A percentile compares a stretch with the other conserved stretches of the same genome.
Evolutionary conservation across 108 stramenopile genomes (phyloP).

Genomic region (Discostella pseudostelligera): DNA sequence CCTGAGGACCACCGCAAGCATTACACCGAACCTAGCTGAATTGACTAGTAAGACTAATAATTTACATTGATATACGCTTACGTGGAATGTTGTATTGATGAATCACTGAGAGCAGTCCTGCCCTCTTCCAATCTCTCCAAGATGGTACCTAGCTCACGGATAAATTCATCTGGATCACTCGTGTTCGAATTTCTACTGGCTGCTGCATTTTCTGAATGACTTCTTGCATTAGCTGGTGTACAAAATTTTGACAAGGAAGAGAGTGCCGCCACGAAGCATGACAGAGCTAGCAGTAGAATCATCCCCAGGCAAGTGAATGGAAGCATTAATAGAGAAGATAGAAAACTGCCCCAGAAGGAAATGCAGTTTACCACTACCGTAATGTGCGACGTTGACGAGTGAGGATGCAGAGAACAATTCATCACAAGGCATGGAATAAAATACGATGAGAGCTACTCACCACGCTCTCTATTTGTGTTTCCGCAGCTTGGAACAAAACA

Average conservation of each 20-base stretch:
- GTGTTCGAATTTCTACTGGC: neutral
- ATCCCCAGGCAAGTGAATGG: constrained; percentile 40
- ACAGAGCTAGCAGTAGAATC: constrained; percentile 14
- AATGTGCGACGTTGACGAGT: neutral
- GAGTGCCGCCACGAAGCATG: constrained; percentile 25
- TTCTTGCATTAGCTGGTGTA: neutral
- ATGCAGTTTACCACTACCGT: constrained; percentile 46
- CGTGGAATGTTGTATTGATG: neutral
- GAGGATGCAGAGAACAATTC: neutral
- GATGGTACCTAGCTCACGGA: constrained; percentile 25
- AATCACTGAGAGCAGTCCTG: neutral
- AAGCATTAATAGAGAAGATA: constrained; percentile 46
- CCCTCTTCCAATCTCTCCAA: constrained; percentile 36
- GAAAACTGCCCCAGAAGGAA: constrained; percentile 57
- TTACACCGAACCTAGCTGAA: too few relatives aligned
- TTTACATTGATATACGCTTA: too few relatives aligned
- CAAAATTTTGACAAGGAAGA: constrained; percentile 12
- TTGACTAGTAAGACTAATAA: too few relatives aligned
- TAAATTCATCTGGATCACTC: constrained; percentile 5
- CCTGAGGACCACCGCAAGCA: too few relatives aligned
- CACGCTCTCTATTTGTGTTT: constrained; percentile 36
- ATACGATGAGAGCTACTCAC: neutral
- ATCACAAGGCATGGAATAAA: neutral
- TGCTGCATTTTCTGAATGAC: neutral
- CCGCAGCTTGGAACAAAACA: constrained; percentile 30